Base-by-base conservation (phyloP, 1,284 basidiomycete species). In the Irpex sp. region DNA sequence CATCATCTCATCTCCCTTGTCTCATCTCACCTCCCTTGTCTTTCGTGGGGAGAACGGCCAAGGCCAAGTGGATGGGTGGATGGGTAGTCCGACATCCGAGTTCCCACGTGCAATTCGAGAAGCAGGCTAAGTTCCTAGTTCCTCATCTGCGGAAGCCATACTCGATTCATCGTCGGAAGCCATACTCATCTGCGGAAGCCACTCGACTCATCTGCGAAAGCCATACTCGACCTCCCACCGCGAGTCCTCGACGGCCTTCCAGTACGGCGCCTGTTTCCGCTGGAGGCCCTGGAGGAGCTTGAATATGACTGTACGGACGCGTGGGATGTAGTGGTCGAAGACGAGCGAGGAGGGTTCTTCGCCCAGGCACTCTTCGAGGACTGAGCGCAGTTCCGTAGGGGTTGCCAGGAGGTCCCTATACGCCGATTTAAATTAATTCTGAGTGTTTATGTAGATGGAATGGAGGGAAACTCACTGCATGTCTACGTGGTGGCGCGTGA, bases 361-460 rank as follows among this genome's bases (percentile, higher is more conserved):
- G n/a, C 90, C 85, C 21, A 97, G 83, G 70, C 92, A 90, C 55
- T 83, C 81, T 73, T 99, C 96, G 28, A 99, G 85, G 21, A 92
- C 90, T 6, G 76, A 73, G 52, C 96, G 87, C 6, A 99, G 84
- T 59, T 94, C 89, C 45, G 82, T 75, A 0, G 95, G 93, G 6
- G 97, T 85, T 0, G 85, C 82, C 64, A 88, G 84, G 36, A 98
- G 84, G 64, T 98, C 94, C 67, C 94, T 96, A 71, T 28, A 21
- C 57, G 12, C 51, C 66, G 23, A 62, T 57, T 51, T 56, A 48
- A 18, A n/a, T 56, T 37, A 9, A 7, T 33, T 23, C 4, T 7
- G 57, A 49, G 35, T 8, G 39, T 37, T 57, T 28, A 55, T 18
- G 37, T 56, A 45, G 19, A 63, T 21, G 59, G 55, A 45, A 18